Evolutionary conservation across 2,329 filamentous ascomycete species (phyloP).

Genomic region (Pezicula neosporulosa): DNA sequence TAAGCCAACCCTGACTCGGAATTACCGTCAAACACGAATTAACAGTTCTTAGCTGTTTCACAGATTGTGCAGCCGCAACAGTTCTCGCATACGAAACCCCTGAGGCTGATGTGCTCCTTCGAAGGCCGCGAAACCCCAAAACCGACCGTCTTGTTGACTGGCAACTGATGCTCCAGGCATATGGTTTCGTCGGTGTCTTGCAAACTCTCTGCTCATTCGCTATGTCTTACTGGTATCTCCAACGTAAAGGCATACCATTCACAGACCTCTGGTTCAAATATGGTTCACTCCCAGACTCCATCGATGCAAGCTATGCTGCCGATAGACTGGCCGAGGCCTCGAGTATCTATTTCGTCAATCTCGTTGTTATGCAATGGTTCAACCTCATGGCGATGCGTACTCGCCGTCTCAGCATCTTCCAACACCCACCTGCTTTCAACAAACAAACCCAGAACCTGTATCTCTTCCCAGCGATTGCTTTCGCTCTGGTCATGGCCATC

Average conservation of each 20-base stretch:
- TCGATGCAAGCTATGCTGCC: conserved; percentile 52
- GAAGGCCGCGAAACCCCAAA: conserved; percentile 64
- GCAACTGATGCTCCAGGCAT: conserved; percentile 69
- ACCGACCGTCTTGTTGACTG: conserved; percentile 72
- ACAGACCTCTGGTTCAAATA: conserved; percentile 65
- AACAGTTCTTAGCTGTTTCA: conserved; percentile 53
- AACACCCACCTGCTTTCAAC: conserved; percentile 68
- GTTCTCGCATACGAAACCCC: conserved; percentile 73
- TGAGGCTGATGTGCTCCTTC: conserved; percentile 70
- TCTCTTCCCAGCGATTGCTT: conserved; percentile 67
- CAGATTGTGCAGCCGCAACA: conserved; percentile 71
- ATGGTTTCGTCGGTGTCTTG: conserved; percentile 65
- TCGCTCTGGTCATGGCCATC: conserved; percentile 66
- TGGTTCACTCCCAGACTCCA: conserved; percentile 41
- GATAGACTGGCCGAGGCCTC: conserved; percentile 37
- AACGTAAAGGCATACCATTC: conserved; percentile 63
- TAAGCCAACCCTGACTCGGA: conserved; percentile 20
- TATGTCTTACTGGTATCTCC: conserved; percentile 65
- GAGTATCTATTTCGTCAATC: conserved; percentile 72
- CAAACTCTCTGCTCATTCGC: conserved; percentile 58
- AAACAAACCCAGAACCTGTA: conserved; percentile 62
- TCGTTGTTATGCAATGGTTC: conserved; percentile 82
- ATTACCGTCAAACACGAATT: not conserved
- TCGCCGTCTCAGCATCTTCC: conserved; percentile 62
- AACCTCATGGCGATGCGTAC: conserved; percentile 68